phyloP scores from a whole-genome alignment of 192 early-diverging fungal genomes.

The Coemansia sp. region DNA sequence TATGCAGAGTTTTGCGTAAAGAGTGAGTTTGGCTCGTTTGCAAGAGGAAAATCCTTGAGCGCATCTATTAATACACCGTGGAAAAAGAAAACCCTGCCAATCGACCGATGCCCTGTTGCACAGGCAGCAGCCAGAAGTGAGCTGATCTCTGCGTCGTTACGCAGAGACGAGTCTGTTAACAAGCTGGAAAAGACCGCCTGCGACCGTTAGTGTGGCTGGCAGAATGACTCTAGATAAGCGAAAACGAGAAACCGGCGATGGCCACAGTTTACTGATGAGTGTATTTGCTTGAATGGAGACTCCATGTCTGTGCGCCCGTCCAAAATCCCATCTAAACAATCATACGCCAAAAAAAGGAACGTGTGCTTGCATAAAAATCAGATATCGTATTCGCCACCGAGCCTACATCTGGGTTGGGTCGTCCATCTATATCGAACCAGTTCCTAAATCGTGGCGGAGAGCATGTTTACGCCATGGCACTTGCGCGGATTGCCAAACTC shows the following conservation, averaged over 20 bases:
- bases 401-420: background rate
- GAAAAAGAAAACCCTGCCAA: background rate
- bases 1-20: background rate
- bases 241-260: background rate
- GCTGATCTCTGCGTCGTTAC: background rate
- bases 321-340: background rate
- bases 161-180: background rate
- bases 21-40: background rate
- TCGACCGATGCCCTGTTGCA: background rate
- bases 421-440: background rate
- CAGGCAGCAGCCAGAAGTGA: background rate
- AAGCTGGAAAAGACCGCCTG: too few species aligned
- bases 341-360: background rate
- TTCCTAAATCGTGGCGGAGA: background rate
- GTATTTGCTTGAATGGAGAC: background rate
- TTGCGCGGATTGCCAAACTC: too few species aligned
- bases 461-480: background rate
- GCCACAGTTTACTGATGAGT: background rate
- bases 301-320: background rate
- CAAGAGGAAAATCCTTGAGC: background rate
- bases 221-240: background rate
- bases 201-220: background rate
- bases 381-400: background rate
- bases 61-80: background rate
- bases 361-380: background rate